Percentiles rank a stretch among this genome's conserved stretches.
These are phyloP conservation scores for Botrytis fragariae DNA, from an alignment of 2,329 filamentous ascomycete genomes.

Conservation along the genomic window DNA sequence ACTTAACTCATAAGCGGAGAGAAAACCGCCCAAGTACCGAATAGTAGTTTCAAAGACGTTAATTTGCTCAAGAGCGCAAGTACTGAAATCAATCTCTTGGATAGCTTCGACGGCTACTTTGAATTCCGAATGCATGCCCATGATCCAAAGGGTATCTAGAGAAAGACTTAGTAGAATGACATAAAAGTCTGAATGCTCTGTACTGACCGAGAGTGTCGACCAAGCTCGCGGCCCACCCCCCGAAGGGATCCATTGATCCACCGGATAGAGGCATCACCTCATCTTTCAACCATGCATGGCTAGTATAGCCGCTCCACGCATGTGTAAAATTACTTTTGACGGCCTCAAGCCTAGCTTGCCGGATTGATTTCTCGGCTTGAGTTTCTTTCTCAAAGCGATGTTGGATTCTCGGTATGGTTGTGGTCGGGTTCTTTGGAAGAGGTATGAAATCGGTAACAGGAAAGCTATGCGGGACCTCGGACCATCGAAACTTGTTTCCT, in stretches of 20 bases:
- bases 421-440: slow-evolving; percentile 16
- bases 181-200: too few relatives aligned
- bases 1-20: slow-evolving; percentile 41
- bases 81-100: slow-evolving; percentile 51
- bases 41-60: slow-evolving; percentile 44
- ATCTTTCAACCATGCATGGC: slow-evolving; percentile 79
- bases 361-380: slow-evolving; percentile 14
- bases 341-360: slow-evolving; percentile 22
- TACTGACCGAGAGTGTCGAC: slow-evolving; percentile 54
- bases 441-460: slow-evolving; percentile 20
- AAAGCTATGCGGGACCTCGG: slow-evolving; percentile 15
- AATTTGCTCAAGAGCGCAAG: slow-evolving; percentile 25
- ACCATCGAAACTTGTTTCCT: slow-evolving; percentile 11
- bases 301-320: slow-evolving; percentile 77
- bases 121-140: slow-evolving; percentile 75
- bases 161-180: slow-evolving; percentile 33
- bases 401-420: slow-evolving; percentile 30
- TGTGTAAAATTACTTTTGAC: slow-evolving; percentile 31
- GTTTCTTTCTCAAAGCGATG: slow-evolving; percentile 24
- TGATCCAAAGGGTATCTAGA: slow-evolving; percentile 81
- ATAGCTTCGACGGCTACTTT: slow-evolving; percentile 59
- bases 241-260: slow-evolving; percentile 71
- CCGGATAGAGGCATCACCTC: slow-evolving; percentile 74
- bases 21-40: slow-evolving; percentile 41
- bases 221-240: slow-evolving; percentile 83